phyloP scores from a whole-genome alignment of 371 early-diverging fungal genomes.

The Umbelopsis sp. region DNA sequence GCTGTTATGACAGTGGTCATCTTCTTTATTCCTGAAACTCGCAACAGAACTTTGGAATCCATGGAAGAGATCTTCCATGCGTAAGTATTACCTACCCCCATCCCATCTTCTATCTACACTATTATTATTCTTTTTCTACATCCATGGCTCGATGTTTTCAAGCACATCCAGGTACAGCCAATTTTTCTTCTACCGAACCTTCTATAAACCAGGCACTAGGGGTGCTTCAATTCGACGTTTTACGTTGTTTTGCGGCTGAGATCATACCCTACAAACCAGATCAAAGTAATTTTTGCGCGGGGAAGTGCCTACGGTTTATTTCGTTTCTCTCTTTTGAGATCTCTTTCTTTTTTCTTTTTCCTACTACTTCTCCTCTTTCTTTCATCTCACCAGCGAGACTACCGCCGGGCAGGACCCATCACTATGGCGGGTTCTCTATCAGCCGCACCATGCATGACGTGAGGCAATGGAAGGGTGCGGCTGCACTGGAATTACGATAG shows the following conservation, averaged over 20 bases:
- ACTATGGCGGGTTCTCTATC: background rate
- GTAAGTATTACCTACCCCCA: constrained; percentile 20
- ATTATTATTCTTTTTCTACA: background rate
- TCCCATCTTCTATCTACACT: background rate
- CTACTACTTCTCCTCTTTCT: background rate
- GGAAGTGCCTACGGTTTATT: constrained; percentile 14
- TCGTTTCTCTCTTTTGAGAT: constrained; percentile 1
- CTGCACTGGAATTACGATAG: background rate
- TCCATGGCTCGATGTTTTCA: background rate
- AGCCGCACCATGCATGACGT: background rate
- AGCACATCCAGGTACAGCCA: background rate
- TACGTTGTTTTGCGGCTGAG: constrained; percentile 11
- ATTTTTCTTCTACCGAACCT: background rate
- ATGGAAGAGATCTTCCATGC: constrained; percentile 59
- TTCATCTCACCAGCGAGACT: background rate
- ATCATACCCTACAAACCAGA: constrained; percentile 7
- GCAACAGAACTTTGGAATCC: constrained; percentile 57
- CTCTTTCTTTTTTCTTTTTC: background rate
- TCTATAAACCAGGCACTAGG: constrained; percentile 19
- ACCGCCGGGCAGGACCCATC: background rate
- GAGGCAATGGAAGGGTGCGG: background rate
- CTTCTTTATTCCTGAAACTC: constrained; percentile 56
- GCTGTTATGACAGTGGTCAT: constrained; percentile 46
- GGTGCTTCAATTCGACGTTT: constrained; percentile 10
- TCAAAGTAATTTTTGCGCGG: constrained; percentile 13